phyloP scores from a whole-genome alignment of 139 green algal genomes.

The Tetraselmis striata region DNA sequence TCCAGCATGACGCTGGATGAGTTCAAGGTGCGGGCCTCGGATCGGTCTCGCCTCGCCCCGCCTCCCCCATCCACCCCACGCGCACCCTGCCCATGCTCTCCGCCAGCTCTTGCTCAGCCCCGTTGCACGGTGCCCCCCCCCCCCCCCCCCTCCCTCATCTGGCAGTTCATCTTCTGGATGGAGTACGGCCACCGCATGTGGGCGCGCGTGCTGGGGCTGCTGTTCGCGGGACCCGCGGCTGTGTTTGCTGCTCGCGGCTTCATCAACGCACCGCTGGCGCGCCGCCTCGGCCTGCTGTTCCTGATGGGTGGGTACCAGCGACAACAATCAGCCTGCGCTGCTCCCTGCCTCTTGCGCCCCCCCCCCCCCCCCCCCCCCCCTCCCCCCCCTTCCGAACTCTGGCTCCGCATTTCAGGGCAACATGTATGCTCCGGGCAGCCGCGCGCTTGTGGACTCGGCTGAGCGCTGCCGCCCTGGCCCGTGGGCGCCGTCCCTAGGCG shows the following conservation, averaged over 20 bases:
- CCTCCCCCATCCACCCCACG: no score
- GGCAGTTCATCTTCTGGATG: slow-evolving; percentile 95
- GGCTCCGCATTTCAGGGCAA: no score
- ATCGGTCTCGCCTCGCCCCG: no score
- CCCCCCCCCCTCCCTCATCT: background rate
- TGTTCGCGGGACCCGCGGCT: slow-evolving; percentile 71
- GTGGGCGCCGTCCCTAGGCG: no score
- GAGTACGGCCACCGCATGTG: slow-evolving; percentile 96
- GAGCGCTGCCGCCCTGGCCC: no score
- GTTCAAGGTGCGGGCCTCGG: slow-evolving; percentile 94
- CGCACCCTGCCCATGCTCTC: no score
- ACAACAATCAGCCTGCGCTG: background rate
- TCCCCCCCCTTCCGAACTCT: no score
- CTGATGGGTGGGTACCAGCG: slow-evolving; percentile 73
- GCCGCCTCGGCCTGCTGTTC: slow-evolving; percentile 78
- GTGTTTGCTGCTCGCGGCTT: slow-evolving; percentile 69
- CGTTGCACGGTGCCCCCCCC: background rate
- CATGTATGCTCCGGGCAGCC: no score
- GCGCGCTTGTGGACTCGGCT: no score
- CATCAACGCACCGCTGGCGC: slow-evolving; percentile 63
- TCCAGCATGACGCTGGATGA: slow-evolving; percentile 85
- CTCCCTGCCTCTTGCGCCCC: no score
- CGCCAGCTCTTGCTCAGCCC: no score
- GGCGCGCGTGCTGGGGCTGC: slow-evolving; percentile 68
- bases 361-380: no score